Evolutionary conservation across 257 asterid species (phyloP).

Genomic region (Linaria vulgaris): DNA sequence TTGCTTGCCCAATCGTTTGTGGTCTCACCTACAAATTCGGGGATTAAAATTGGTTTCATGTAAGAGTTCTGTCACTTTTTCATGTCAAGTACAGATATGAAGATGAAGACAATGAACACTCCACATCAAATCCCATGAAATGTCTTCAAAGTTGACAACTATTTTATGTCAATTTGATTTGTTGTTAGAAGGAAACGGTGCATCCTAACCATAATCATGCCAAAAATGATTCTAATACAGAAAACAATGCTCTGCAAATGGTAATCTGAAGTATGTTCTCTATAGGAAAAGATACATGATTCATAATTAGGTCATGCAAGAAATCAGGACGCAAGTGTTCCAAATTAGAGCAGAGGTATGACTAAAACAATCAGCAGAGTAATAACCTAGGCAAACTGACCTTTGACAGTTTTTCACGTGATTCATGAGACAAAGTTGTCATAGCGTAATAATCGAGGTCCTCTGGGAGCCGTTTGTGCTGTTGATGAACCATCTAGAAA

Average conservation of each 20-base stretch:
- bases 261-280: neutral
- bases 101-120: neutral
- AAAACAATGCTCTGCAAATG: neutral
- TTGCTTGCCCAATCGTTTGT: constrained; percentile 93
- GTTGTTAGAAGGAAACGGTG: too few relatives aligned
- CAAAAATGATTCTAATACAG: neutral
- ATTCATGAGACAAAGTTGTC: constrained; percentile 80
- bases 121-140: neutral
- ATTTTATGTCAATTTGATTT: too few relatives aligned
- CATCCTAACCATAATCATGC: neutral
- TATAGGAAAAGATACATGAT: neutral
- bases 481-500: constrained; percentile 80
- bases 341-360: neutral
- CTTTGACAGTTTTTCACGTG: constrained; percentile 95
- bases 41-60: neutral
- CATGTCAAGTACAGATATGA: neutral
- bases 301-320: neutral
- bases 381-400: constrained; percentile 34
- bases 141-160: neutral
- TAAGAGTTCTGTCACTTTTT: neutral
- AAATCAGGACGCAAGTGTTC: neutral
- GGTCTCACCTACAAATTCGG: constrained; percentile 71
- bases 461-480: constrained; percentile 74
- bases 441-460: constrained; percentile 77
- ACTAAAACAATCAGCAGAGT: neutral